A percentile compares a stretch with the other conserved stretches of the same genome.
Conservation (phyloP, 331 rosid species). For the Quercus phellos region DNA sequence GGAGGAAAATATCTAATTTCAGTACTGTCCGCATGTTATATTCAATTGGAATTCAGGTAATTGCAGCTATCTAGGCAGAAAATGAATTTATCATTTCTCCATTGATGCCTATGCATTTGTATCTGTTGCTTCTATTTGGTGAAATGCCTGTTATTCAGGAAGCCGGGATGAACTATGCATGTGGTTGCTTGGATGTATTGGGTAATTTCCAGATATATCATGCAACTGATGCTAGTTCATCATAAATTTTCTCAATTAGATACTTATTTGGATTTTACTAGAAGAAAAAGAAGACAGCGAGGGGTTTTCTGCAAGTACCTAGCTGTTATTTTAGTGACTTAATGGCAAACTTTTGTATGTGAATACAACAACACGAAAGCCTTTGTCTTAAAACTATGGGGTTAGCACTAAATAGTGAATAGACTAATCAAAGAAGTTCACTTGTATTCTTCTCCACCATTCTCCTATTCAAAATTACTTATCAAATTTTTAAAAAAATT, state of each 20-base stretch:
- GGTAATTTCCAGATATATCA: not conserved
- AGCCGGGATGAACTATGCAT: slow-evolving; percentile 1
- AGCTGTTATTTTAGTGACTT: not conserved
- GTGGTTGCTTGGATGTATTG: not conserved
- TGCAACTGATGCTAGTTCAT: not conserved
- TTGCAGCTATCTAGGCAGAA: slow-evolving; percentile 2
- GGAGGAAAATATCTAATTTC: slow-evolving; percentile 84
- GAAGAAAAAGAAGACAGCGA: not conserved
- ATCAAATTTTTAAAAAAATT: no score
- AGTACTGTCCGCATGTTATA: slow-evolving; percentile 83
- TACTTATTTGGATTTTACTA: not conserved
- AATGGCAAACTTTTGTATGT: not conserved
- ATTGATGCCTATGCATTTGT: slow-evolving; percentile 3
- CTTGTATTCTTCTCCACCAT: no score
- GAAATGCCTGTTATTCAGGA: not conserved
- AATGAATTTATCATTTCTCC: not conserved
- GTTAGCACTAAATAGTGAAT: no score
- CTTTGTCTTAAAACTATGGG: no score
- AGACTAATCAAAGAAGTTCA: no score
- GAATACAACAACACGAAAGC: no score
- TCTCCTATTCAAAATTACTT: no score
- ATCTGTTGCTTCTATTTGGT: not conserved
- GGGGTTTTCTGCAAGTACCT: not conserved
- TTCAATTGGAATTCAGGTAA: slow-evolving; percentile 85
- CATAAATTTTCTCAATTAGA: not conserved